These are phyloP conservation scores for Corynespora cassiicola DNA, from an alignment of 2,329 filamentous ascomycete genomes.

Conservation along the genomic window DNA sequence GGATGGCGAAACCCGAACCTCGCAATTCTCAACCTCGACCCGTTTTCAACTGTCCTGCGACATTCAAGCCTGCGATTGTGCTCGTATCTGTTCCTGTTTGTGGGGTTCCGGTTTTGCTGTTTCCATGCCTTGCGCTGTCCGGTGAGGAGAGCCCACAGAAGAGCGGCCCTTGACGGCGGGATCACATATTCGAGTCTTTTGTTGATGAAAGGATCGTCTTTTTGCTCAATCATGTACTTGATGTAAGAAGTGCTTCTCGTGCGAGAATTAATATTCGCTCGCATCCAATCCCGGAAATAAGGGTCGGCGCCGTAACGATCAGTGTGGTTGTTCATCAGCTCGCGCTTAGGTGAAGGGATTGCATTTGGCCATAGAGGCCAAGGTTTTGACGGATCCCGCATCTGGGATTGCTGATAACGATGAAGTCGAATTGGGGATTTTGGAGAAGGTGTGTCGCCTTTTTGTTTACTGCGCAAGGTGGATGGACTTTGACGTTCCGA, in stretches of 20 bases:
- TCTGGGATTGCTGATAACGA: conserved; percentile 17
- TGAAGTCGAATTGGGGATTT: conserved; percentile 7
- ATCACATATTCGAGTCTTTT: conserved; percentile 22
- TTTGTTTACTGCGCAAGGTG: conserved; percentile 8
- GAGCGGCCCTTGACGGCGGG: conserved; percentile 5
- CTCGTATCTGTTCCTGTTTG: conserved; percentile 28
- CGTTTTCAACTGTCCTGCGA: conserved; percentile 26
- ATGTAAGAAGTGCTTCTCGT: conserved; percentile 27
- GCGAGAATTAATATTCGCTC: conserved; percentile 27
- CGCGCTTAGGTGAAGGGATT: conserved; percentile 26
- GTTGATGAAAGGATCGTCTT: conserved; percentile 30
- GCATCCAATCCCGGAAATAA: conserved; percentile 32
- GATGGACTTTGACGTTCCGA: conserved; percentile 12
- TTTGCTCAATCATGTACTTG: conserved; percentile 31
- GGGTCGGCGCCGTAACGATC: conserved; percentile 31
- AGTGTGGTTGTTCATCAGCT: conserved; percentile 20
- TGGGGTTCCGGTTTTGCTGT: conserved; percentile 13
- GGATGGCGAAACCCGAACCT: conserved; percentile 29
- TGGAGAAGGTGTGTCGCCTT: conserved; percentile 12
- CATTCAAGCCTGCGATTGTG: conserved; percentile 32
- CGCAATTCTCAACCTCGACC: conserved; percentile 25
- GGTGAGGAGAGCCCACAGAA: conserved; percentile 10
- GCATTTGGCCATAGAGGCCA: conserved; percentile 32
- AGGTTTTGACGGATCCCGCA: conserved; percentile 23
- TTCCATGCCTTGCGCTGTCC: conserved; percentile 13